These are phyloP conservation scores for Vitis rotundifolia DNA, from an alignment of 164 flowering plant genomes.

Conservation along the genomic window DNA sequence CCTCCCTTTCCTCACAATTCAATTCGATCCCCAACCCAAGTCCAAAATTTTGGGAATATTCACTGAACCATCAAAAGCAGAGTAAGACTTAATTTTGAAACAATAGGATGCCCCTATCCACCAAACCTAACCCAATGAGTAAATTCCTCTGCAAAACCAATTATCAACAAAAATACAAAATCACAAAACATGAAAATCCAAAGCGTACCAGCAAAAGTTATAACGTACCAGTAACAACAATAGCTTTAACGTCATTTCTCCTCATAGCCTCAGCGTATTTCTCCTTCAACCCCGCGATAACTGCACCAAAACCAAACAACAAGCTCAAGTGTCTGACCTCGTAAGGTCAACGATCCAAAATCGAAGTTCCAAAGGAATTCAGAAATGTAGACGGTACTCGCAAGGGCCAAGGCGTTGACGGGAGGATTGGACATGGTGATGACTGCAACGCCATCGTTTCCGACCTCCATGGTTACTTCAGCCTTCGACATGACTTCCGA, in stretches of 20 bases:
- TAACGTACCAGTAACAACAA: conserved; percentile 66
- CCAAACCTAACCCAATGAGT: background rate
- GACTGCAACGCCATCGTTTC: conserved; percentile 82
- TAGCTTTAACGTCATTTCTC: conserved; percentile 76
- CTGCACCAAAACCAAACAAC: conserved; percentile 30
- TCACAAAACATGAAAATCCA: background rate
- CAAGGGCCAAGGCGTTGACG: conserved; percentile 70
- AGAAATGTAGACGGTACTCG: conserved; percentile 29
- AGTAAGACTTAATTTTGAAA: no score
- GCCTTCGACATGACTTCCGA: conserved; percentile 32
- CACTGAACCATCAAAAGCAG: no score
- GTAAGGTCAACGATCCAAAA: background rate
- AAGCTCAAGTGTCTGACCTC: background rate
- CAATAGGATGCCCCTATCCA: no score
- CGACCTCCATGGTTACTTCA: conserved; percentile 65
- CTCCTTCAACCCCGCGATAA: conserved; percentile 57
- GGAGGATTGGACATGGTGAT: conserved; percentile 84
- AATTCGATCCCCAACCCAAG: no score
- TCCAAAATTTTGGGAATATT: no score
- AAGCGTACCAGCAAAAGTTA: background rate
- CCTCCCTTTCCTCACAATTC: no score
- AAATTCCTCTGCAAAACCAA: background rate
- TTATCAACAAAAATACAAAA: background rate
- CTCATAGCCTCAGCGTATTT: conserved; percentile 61
- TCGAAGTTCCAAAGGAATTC: background rate